Evolutionary conservation across 352 stramenopile species (phyloP).

Genomic region (Phytopythium boreale): DNA sequence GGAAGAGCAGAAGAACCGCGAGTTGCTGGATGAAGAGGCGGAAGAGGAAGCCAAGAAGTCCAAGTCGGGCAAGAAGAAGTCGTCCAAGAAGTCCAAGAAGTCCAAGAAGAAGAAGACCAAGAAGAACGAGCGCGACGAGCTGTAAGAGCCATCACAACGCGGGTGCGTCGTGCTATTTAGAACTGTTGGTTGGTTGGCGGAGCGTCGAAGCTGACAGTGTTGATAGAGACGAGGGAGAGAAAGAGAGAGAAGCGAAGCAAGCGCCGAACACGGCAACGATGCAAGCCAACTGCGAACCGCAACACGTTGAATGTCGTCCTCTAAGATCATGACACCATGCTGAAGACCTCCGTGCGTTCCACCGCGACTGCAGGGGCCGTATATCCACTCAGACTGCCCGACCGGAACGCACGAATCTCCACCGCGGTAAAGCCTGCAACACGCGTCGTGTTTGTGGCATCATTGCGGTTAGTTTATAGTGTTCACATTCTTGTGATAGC

Average conservation of each 20-base stretch:
- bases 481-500: neutral
- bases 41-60: slow-evolving; percentile 30
- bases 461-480: neutral
- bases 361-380: slow-evolving; percentile 17
- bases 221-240: neutral
- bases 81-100: slow-evolving; percentile 37
- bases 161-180: neutral
- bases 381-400: slow-evolving; percentile 70
- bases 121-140: slow-evolving; percentile 48
- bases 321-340: neutral
- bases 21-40: slow-evolving; percentile 48
- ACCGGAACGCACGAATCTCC: slow-evolving; percentile 48
- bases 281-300: neutral
- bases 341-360: slow-evolving; percentile 16
- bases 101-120: slow-evolving; percentile 53
- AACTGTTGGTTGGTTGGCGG: neutral
- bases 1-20: slow-evolving; percentile 60
- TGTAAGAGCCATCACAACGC: slow-evolving; percentile 20
- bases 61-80: slow-evolving; percentile 28
- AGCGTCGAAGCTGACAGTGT: neutral
- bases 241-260: neutral
- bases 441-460: neutral
- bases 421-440: slow-evolving; percentile 50
- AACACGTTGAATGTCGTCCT: neutral
- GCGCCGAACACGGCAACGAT: neutral